Percentiles rank a stretch among this genome's conserved stretches.
These are phyloP conservation scores for Clonostachys byssicola DNA, from an alignment of 2,329 filamentous ascomycete genomes.

Conservation along the genomic window DNA sequence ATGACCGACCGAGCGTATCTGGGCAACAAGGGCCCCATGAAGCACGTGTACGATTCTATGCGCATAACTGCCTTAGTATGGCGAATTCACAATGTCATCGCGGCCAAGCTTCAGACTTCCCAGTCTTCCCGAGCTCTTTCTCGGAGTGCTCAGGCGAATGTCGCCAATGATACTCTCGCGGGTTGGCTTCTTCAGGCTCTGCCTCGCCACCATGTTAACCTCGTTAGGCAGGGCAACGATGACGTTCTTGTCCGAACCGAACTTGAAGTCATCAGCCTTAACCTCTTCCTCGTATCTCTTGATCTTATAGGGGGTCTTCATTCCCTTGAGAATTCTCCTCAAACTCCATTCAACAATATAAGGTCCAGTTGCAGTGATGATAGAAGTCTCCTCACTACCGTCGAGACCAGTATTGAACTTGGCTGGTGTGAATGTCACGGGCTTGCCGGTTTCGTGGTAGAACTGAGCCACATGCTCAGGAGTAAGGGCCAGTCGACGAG, in stretches of 20 bases:
- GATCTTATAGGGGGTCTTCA: conserved; percentile 89
- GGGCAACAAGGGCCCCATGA: too few species aligned
- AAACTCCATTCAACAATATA: conserved; percentile 97
- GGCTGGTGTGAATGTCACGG: conserved; percentile 83
- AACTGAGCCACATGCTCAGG: conserved; percentile 96
- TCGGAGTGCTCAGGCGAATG: conserved; percentile 39
- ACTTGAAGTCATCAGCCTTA: conserved; percentile 98
- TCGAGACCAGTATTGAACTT: conserved; percentile 84
- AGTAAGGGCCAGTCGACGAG: conserved; percentile 81
- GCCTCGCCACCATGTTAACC: conserved; percentile 94
- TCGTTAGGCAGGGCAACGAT: conserved; percentile 96
- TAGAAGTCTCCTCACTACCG: conserved; percentile 79
- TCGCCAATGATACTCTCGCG: conserved; percentile 83
- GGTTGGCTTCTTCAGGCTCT: conserved; percentile 80
- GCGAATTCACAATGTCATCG: conserved; percentile 78
- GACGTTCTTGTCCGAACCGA: conserved; percentile 94
- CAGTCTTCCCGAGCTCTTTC: conserved; percentile 47
- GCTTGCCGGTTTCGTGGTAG: conserved; percentile 88
- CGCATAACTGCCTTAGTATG: conserved; percentile 35
- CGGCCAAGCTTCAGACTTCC: conserved; percentile 62
- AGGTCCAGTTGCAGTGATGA: conserved; percentile 93
- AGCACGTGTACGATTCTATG: too few species aligned
- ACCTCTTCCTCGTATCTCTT: conserved; percentile 94
- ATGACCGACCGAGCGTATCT: too few species aligned
- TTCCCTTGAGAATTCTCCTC: conserved; percentile 79